Base-by-base conservation (phyloP, 2,329 filamentous ascomycete genomes). In the Cordyceps cateniannulata region DNA sequence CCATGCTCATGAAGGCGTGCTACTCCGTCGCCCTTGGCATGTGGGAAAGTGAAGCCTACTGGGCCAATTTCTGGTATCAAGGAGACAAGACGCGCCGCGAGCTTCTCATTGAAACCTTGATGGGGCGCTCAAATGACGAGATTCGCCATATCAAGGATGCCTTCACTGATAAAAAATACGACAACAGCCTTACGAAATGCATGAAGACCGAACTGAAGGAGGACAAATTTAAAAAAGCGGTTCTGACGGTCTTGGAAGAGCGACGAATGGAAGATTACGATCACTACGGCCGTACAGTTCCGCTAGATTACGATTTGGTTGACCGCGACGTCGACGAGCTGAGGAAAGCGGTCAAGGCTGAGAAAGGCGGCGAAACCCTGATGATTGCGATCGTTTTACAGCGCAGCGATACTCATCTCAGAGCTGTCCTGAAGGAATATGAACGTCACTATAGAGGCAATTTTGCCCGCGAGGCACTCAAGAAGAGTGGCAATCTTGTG, bases 61-160 rank as follows among this genome's bases (percentile, higher is more conserved):
- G 95, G 93, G 92, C 93, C 62, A 98, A 97, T 73, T 96, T 91
- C 74, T 98, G 92, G 87, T 98, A 97, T 76, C 93, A 97, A 71
- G 87, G 88, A 42, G 89, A 93, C 73, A 90, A 88, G 68, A 90
- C 87, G 8, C 84, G 91, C 3, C 85, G 93, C 6, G 93, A 98
- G 73, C 81, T 99, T 40, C 83, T 99, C 58, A 97, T 98, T 68
- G 95, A 99, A 75, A 85, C 87, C 6, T 82, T 99, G 22, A 96
- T 97, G 86, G 95, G 95, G 0, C 85, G 93, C 6, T 86, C 86
- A 29, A 97, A 97, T 72, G 80, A 84, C n/a, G 95, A 98, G 70
- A 90, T 98, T 64, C 82, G 84, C 12, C 81, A 83, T 63, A 97
- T 99, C 79, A 96, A 96, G 74, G 85, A 90, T 20, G 84, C 87